These are phyloP conservation scores for Pythium graminicola DNA, from an alignment of 352 stramenopile genomes.

Conservation along the genomic window DNA sequence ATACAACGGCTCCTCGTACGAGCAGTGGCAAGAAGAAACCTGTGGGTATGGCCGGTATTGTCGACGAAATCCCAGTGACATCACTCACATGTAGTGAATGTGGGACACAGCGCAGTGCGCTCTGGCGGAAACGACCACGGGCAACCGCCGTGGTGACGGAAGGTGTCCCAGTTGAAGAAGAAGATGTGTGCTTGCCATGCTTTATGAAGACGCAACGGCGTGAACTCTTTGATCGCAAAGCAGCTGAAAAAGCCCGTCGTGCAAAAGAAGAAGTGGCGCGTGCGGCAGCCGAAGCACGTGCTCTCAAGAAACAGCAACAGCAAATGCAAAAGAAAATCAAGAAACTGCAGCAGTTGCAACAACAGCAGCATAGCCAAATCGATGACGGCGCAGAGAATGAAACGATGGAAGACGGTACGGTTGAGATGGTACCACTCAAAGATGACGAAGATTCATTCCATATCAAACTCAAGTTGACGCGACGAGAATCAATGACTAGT, in stretches of 20 bases:
- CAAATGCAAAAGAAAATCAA: constrained; percentile 41
- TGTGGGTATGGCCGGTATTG: constrained; percentile 35
- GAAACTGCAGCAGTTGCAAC: constrained; percentile 23
- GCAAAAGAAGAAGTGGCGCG: constrained; percentile 37
- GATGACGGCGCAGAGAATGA: background rate
- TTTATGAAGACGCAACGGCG: constrained; percentile 61
- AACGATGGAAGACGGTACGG: background rate
- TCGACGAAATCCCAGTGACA: constrained; percentile 33
- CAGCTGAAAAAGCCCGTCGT: constrained; percentile 27
- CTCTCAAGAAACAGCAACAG: constrained; percentile 58
- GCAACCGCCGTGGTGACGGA: constrained; percentile 10
- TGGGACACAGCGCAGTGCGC: constrained; percentile 47
- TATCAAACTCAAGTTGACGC: constrained; percentile 3
- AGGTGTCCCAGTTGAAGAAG: constrained; percentile 10
- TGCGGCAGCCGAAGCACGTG: constrained; percentile 38
- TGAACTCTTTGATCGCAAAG: constrained; percentile 61
- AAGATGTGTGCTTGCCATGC: constrained; percentile 62
- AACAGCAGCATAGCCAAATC: constrained; percentile 11
- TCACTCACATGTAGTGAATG: constrained; percentile 40
- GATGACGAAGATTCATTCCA: background rate
- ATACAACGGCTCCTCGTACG: constrained; percentile 30
- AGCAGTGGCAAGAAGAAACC: constrained; percentile 61
- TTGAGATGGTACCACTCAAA: background rate
- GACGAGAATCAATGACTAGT: constrained; percentile 3
- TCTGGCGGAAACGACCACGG: constrained; percentile 50